Evolutionary conservation across 345 rosid genomes (phyloP).

Genomic region (Ceriops tagal): DNA sequence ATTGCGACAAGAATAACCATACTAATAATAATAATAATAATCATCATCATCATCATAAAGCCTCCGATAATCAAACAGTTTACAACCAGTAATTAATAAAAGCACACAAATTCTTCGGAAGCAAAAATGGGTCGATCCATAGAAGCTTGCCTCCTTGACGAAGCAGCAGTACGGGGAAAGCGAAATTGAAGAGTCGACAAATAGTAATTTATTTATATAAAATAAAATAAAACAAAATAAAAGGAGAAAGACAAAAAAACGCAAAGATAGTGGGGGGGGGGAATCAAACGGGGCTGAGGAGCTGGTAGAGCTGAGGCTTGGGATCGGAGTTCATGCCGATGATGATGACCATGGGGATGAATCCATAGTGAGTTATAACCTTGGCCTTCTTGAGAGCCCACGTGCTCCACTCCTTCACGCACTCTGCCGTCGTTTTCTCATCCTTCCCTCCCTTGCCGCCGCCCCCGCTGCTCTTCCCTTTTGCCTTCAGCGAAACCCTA

Average conservation of each 20-base stretch:
- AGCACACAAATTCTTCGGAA: no score
- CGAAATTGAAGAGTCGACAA: slow-evolving; percentile 32
- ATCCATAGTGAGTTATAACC: slow-evolving; percentile 84
- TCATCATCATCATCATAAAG: no score
- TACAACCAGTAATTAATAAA: no score
- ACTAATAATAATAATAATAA: no score
- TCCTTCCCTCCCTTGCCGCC: slow-evolving; percentile 41
- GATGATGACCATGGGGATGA: slow-evolving; percentile 81
- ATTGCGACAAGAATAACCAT: no score
- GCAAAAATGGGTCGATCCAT: no score
- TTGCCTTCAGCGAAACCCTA: slow-evolving; percentile 45
- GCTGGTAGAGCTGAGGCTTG: slow-evolving; percentile 84
- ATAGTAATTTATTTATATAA: slow-evolving; percentile 7
- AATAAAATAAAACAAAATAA: neutral
- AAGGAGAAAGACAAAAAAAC: neutral
- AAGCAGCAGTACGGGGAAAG: no score
- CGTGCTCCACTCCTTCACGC: slow-evolving; percentile 83
- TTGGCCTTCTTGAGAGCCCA: slow-evolving; percentile 89
- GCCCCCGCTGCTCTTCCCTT: slow-evolving; percentile 41
- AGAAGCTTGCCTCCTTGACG: no score
- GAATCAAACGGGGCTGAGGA: slow-evolving; percentile 72
- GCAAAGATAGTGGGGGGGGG: neutral
- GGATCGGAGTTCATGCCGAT: slow-evolving; percentile 96
- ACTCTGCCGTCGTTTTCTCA: slow-evolving; percentile 40
- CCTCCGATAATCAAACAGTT: no score